Conservation (phyloP, 257 asterid species). For the Echium plantagineum region DNA sequence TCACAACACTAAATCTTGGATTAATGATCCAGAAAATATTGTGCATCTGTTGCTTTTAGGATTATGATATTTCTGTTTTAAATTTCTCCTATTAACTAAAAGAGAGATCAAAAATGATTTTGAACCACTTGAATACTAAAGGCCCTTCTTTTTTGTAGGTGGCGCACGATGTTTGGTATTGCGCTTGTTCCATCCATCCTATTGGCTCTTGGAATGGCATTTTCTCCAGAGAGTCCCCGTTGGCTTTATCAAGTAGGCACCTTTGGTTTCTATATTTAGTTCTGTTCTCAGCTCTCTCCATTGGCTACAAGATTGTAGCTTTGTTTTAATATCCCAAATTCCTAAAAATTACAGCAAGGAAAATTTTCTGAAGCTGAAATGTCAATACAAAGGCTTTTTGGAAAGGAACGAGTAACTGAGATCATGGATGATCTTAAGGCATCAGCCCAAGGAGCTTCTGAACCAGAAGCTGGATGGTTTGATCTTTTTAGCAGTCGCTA, state of each 20-base stretch:
- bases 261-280: neutral
- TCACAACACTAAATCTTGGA: neutral
- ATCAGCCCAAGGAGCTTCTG: conserved; percentile 60
- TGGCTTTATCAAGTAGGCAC: conserved; percentile 77
- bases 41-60: too few relatives aligned
- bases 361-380: conserved; percentile 55
- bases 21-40: neutral
- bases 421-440: conserved; percentile 73
- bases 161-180: conserved; percentile 95
- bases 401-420: conserved; percentile 86
- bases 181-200: conserved; percentile 67
- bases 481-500: conserved; percentile 92
- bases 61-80: too few relatives aligned
- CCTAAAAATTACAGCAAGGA: conserved; percentile 57
- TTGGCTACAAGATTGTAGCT: conserved; percentile 9
- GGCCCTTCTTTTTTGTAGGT: conserved; percentile 36
- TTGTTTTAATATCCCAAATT: conserved; percentile 8
- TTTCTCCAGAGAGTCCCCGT: conserved; percentile 96
- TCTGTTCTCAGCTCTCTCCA: neutral
- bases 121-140: neutral
- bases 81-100: neutral
- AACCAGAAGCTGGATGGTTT: conserved; percentile 88
- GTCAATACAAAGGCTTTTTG: conserved; percentile 56
- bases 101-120: neutral
- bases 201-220: conserved; percentile 82